Conservation (phyloP, 805 yeast genomes). For the Candida sphagnicola region DNA sequence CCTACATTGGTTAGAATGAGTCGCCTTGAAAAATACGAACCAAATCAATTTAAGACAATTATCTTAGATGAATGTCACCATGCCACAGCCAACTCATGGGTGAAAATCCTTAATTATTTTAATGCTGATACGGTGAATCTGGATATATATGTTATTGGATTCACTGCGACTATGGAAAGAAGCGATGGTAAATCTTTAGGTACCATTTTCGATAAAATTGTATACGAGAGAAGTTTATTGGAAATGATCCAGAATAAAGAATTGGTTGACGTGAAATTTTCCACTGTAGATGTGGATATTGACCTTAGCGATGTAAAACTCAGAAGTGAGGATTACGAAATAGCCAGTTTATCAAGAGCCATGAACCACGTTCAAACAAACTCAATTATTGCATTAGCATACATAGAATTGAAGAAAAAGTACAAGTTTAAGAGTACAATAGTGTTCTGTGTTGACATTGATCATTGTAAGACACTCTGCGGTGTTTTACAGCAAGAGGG, state of each 20-base stretch:
- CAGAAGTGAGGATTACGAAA: conserved; percentile 50
- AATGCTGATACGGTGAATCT: conserved; percentile 39
- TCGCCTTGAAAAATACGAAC: conserved; percentile 51
- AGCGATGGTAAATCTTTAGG: conserved; percentile 62
- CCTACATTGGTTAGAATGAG: conserved; percentile 50
- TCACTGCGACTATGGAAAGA: conserved; percentile 83
- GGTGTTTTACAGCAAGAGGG: conserved; percentile 54
- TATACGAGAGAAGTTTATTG: conserved; percentile 59
- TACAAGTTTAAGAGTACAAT: conserved; percentile 56
- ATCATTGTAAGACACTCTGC: conserved; percentile 57
- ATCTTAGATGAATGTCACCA: conserved; percentile 94
- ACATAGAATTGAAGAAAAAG: conserved; percentile 31
- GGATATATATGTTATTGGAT: conserved; percentile 64
- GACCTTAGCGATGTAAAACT: conserved; percentile 35
- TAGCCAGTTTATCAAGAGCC: conserved; percentile 46
- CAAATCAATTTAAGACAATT: conserved; percentile 62
- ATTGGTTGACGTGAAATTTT: conserved; percentile 65
- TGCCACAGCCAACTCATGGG: conserved; percentile 70
- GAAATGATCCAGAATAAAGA: conserved; percentile 68
- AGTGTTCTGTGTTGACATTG: conserved; percentile 72
- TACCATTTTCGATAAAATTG: conserved; percentile 67
- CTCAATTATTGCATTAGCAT: conserved; percentile 52
- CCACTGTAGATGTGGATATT: conserved; percentile 48
- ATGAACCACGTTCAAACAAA: conserved; percentile 56
- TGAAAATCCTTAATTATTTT: conserved; percentile 56